These are phyloP conservation scores for Mucor mucedo DNA, from an alignment of 371 early-diverging fungal species.

Conservation along the genomic window DNA sequence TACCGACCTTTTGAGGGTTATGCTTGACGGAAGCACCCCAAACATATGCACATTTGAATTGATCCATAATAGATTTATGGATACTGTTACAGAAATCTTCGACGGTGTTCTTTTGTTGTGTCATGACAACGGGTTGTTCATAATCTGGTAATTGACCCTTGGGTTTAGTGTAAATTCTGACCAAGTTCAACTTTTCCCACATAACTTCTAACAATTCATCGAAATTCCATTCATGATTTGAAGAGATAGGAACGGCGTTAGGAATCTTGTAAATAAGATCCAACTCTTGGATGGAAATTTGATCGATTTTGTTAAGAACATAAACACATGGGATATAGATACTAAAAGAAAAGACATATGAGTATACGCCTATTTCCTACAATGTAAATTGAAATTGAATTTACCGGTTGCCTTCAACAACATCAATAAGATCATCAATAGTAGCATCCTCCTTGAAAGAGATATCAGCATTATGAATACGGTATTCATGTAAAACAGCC, in stretches of 20 bases:
- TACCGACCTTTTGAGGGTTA: constrained; percentile 98
- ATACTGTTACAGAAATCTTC: constrained; percentile 99
- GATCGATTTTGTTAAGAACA: constrained; percentile 97
- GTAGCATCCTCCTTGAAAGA: constrained; percentile 87
- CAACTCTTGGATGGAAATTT: constrained; percentile 92
- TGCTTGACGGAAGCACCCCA: constrained; percentile 99
- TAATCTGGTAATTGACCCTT: constrained; percentile 99
- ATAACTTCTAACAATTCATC: constrained; percentile 96
- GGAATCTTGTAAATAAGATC: constrained; percentile 97
- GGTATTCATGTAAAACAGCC: constrained; percentile 90
- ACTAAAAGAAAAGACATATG: constrained; percentile 21
- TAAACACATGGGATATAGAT: constrained; percentile 87
- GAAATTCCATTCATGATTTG: constrained; percentile 99
- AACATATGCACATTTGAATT: constrained; percentile 97
- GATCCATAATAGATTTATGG: constrained; percentile 94
- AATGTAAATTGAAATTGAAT: not conserved
- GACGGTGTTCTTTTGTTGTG: constrained; percentile 74
- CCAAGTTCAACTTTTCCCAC: constrained; percentile 87
- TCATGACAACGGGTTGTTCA: constrained; percentile 94
- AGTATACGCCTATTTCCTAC: not conserved
- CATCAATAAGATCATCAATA: constrained; percentile 96
- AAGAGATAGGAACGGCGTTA: constrained; percentile 96
- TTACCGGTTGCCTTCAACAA: constrained; percentile 70
- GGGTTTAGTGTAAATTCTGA: constrained; percentile 96
- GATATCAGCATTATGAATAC: constrained; percentile 93